A percentile compares a stretch with the other conserved stretches of the same genome.
Conservation (phyloP, 805 yeast genomes). For the Maudiozyma turicensis region DNA sequence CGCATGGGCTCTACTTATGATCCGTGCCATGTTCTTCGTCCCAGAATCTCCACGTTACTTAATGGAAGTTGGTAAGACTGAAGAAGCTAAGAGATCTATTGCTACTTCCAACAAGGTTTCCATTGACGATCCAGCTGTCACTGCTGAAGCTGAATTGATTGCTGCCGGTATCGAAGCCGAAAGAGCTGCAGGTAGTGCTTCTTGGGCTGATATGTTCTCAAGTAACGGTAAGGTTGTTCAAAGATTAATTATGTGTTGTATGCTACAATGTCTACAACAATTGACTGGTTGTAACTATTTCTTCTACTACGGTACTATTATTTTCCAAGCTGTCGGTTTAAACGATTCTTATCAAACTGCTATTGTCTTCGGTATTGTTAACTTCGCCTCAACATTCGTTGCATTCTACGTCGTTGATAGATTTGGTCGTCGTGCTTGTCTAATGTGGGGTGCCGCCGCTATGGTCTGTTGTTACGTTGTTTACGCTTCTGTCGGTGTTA, state of each 20-base stretch:
- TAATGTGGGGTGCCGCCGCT: slow-evolving; percentile 38
- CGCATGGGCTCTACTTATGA: slow-evolving; percentile 34
- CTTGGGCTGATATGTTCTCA: slow-evolving; percentile 37
- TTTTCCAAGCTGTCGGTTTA: slow-evolving; percentile 50
- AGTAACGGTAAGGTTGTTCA: slow-evolving; percentile 51
- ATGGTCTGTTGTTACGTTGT: slow-evolving; percentile 32
- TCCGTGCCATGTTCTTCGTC: slow-evolving; percentile 36
- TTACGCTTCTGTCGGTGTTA: slow-evolving; percentile 40
- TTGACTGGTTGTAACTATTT: slow-evolving; percentile 53
- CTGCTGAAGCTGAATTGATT: slow-evolving; percentile 41
- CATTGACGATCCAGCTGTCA: slow-evolving; percentile 37
- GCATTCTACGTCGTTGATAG: slow-evolving; percentile 41
- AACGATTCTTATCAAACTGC: slow-evolving; percentile 45
- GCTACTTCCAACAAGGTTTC: slow-evolving; percentile 42
- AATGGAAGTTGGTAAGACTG: slow-evolving; percentile 41
- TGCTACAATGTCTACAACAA: slow-evolving; percentile 51
- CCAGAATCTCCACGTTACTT: slow-evolving; percentile 69
- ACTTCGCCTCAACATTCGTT: slow-evolving; percentile 42
- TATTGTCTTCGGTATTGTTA: slow-evolving; percentile 45
- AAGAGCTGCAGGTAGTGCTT: slow-evolving; percentile 46
- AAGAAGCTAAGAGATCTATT: slow-evolving; percentile 45
- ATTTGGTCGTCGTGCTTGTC: slow-evolving; percentile 39
- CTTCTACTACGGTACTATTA: slow-evolving; percentile 53
- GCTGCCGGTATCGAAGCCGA: slow-evolving; percentile 49
- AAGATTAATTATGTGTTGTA: slow-evolving; percentile 38